phyloP scores from a whole-genome alignment of 192 early-diverging fungal genomes.

The Mycoemilia scoparia region DNA sequence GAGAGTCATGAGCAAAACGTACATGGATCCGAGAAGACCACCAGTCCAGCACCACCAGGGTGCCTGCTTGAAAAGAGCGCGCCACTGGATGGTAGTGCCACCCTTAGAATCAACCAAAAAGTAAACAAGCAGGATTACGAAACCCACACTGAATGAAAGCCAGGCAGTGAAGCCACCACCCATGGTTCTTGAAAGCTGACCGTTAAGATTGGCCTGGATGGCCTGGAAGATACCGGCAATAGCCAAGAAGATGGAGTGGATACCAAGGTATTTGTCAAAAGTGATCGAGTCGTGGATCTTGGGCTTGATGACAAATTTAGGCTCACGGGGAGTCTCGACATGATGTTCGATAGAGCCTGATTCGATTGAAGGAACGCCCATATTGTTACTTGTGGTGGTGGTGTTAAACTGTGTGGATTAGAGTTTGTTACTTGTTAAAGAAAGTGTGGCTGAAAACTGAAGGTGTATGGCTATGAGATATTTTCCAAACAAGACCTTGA shows the following conservation, averaged over 20 bases:
- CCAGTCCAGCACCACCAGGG: constrained; percentile 15
- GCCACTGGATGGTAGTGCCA: constrained; percentile 11
- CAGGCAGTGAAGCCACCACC: constrained; percentile 10
- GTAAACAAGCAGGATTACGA: constrained; percentile 7
- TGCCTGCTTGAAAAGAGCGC: constrained; percentile 6
- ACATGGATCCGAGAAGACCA: constrained; percentile 8
- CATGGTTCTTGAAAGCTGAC: constrained; percentile 6
- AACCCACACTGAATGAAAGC: constrained; percentile 10
- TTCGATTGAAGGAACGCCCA: too few relatives aligned
- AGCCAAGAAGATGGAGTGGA: constrained; percentile 6
- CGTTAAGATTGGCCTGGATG: constrained; percentile 10
- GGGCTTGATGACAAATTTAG: too few relatives aligned
- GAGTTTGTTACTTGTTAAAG: too few relatives aligned
- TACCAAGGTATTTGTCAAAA: constrained; percentile 8
- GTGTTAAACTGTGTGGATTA: too few relatives aligned
- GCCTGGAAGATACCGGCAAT: constrained; percentile 7
- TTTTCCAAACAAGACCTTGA: too few relatives aligned
- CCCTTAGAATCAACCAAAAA: constrained; percentile 11
- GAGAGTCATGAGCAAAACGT: constrained; percentile 11
- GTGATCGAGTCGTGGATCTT: constrained; percentile 8
- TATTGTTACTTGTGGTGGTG: too few relatives aligned
- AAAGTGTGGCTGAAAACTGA: too few relatives aligned
- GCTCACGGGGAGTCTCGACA: too few relatives aligned
- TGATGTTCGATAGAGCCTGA: too few relatives aligned
- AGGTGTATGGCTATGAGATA: too few relatives aligned